Conservation (phyloP, 2,329 filamentous ascomycete species). For the Pestalotiopsis sp. region DNA sequence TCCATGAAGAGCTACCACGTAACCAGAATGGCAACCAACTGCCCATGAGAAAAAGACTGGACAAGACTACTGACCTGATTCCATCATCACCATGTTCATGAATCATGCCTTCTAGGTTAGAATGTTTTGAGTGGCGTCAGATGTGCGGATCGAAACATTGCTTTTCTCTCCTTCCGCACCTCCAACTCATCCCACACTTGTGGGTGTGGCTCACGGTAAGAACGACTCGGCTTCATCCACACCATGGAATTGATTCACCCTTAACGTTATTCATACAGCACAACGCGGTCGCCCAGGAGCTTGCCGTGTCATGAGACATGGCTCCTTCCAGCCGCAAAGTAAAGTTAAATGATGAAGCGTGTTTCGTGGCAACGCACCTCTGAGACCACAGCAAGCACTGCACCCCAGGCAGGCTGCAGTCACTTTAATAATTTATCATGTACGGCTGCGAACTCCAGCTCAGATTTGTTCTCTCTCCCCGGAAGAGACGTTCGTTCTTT, state of each 20-base stretch:
- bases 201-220: not conserved
- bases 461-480: not conserved
- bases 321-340: not conserved
- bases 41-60: not conserved
- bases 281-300: not conserved
- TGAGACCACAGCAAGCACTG: not conserved
- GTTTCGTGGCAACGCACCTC: not conserved
- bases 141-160: not conserved
- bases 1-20: not conserved
- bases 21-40: not conserved
- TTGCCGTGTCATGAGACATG: not conserved
- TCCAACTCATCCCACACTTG: not conserved
- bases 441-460: not conserved
- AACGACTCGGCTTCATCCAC: not conserved
- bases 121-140: not conserved
- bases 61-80: not conserved
- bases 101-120: not conserved
- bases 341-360: not conserved
- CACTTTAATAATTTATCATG: not conserved
- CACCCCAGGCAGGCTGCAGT: not conserved
- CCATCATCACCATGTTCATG: not conserved
- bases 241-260: not conserved
- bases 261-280: not conserved
- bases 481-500: not conserved
- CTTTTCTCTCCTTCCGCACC: not conserved